Percentiles rank a stretch among this genome's conserved stretches.
phyloP scores from a whole-genome alignment of 2,329 filamentous ascomycete species.

The Thelonectria discophora region DNA sequence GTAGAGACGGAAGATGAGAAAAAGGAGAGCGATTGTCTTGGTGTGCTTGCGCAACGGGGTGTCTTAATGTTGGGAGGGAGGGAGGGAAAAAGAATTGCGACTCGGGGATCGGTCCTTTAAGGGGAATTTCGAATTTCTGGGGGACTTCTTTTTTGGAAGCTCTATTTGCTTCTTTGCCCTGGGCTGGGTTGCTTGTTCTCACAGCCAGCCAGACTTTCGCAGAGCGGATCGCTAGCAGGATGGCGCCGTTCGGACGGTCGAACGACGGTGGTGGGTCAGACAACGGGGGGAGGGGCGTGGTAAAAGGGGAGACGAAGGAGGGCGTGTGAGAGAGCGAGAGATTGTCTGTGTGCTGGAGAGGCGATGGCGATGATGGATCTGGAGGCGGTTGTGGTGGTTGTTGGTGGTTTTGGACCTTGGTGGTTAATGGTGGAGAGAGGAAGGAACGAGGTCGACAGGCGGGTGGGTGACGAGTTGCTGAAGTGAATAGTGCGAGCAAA shows the following conservation, averaged over 20 bases:
- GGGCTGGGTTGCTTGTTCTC: constrained; percentile 25
- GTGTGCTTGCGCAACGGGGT: constrained; percentile 10
- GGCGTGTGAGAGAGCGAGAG: neutral
- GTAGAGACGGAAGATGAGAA: constrained; percentile 13
- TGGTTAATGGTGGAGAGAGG: too few species aligned
- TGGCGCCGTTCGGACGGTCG: constrained; percentile 42
- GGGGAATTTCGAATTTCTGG: constrained; percentile 31
- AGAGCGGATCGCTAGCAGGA: constrained; percentile 34
- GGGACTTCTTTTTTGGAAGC: constrained; percentile 11
- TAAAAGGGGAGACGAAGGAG: constrained; percentile 25
- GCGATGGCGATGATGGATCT: too few species aligned
- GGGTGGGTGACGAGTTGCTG: too few species aligned
- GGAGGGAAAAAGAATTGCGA: constrained; percentile 23
- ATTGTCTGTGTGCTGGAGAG: too few species aligned
- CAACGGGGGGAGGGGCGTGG: constrained; percentile 29
- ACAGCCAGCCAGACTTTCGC: neutral
- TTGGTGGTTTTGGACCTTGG: too few species aligned
- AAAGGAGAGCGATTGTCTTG: too few species aligned
- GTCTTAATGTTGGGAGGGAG: constrained; percentile 23
- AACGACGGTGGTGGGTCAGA: constrained; percentile 39
- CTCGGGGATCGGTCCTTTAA: constrained; percentile 35
- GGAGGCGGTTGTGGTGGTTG: too few species aligned
- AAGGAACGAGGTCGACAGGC: too few species aligned
- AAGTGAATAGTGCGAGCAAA: too few species aligned
- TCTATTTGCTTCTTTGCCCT: constrained; percentile 13